Percentiles rank a stretch among this genome's conserved stretches.
phyloP scores from a whole-genome alignment of 2,329 filamentous ascomycete species.

The Ophiostoma sp. region DNA sequence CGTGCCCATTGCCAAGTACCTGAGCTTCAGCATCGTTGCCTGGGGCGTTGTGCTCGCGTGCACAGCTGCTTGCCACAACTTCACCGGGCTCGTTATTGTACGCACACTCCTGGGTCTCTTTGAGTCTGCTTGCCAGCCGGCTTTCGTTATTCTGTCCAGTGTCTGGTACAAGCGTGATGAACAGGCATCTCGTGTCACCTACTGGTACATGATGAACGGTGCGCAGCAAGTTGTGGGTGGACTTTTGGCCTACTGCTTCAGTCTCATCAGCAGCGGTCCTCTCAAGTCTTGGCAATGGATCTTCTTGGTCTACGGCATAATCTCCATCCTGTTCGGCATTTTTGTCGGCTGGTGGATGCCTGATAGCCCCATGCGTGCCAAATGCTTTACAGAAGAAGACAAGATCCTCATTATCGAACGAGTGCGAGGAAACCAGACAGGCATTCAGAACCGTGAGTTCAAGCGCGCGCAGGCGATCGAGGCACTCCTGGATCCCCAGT shows the following conservation, averaged over 20 bases:
- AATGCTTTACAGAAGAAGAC: constrained; percentile 61
- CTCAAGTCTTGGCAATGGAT: constrained; percentile 64
- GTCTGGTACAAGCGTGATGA: constrained; percentile 70
- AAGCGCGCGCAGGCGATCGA: constrained; percentile 44
- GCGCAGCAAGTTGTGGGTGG: constrained; percentile 67
- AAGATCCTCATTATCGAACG: constrained; percentile 59
- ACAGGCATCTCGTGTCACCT: constrained; percentile 60
- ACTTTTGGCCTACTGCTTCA: constrained; percentile 60
- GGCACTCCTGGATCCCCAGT: constrained; percentile 59
- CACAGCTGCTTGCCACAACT: constrained; percentile 57
- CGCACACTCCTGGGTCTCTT: constrained; percentile 65
- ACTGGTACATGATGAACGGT: constrained; percentile 76
- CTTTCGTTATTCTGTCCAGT: constrained; percentile 59
- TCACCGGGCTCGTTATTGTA: constrained; percentile 53
- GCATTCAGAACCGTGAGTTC: constrained; percentile 51
- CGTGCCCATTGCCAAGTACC: constrained; percentile 62
- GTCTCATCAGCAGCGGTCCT: constrained; percentile 46
- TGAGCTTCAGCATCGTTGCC: constrained; percentile 56
- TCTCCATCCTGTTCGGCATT: constrained; percentile 58
- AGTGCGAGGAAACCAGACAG: constrained; percentile 55
- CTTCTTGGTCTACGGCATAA: constrained; percentile 59
- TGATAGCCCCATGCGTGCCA: constrained; percentile 65
- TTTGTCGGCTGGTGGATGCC: constrained; percentile 61
- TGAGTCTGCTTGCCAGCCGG: constrained; percentile 63
- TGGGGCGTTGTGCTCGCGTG: constrained; percentile 58